Evolutionary conservation across 2,329 filamentous ascomycete species (phyloP).

Genomic region (Epichloe sp.): DNA sequence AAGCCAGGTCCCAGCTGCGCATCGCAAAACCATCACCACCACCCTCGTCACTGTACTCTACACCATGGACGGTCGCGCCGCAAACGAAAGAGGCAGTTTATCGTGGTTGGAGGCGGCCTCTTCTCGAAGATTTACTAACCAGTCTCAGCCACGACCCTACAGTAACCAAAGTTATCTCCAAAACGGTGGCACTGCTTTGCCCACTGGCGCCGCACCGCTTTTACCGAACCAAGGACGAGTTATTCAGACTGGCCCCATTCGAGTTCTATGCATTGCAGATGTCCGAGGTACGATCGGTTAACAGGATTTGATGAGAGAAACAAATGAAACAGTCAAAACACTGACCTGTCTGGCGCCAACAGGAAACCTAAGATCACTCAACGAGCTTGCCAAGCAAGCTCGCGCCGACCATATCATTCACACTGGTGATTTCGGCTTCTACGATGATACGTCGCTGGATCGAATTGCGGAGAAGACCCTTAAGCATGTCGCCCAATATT

Average conservation of each 20-base stretch:
- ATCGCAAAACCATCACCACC: not conserved
- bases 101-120: not conserved
- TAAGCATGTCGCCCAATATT: conserved; percentile 98
- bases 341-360: conserved; percentile 3
- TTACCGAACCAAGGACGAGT: conserved; percentile 55
- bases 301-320: not conserved
- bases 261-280: conserved; percentile 59
- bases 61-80: conserved; percentile 2
- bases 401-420: conserved; percentile 96
- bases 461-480: conserved; percentile 98
- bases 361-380: conserved; percentile 93
- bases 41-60: not conserved
- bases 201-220: conserved; percentile 48
- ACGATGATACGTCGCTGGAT: conserved; percentile 89
- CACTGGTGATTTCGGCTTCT: conserved; percentile 98
- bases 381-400: conserved; percentile 89
- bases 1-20: not conserved
- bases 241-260: conserved; percentile 50
- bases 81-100: not conserved
- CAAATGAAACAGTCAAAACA: not conserved
- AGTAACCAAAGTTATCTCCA: conserved; percentile 46
- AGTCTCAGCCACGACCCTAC: conserved; percentile 28
- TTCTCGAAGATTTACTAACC: conserved; percentile 12
- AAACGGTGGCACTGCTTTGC: conserved; percentile 44
- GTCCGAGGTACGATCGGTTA: conserved; percentile 44